Percentiles rank a stretch among this genome's conserved stretches.
Conservation (phyloP, 192 early-diverging fungal species). For the Coemansia sp. region DNA sequence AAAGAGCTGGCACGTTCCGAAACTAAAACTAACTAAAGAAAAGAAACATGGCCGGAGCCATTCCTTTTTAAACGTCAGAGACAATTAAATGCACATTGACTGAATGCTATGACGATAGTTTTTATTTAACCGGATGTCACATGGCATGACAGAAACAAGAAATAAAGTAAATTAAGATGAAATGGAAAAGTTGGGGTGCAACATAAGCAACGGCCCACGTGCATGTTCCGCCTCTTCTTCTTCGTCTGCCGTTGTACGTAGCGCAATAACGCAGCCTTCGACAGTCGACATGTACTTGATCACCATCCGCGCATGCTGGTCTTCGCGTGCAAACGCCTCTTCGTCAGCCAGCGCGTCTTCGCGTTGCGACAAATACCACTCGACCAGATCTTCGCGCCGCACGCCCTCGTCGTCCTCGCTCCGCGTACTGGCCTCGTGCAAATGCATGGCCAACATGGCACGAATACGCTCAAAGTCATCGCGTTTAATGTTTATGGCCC, state of each 20-base stretch:
- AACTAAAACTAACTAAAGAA: no score
- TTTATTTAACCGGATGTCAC: no score
- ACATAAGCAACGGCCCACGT: conserved; percentile 41
- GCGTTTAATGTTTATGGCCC: conserved; percentile 58
- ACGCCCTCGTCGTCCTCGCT: conserved; percentile 33
- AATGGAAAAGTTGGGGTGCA: conserved; percentile 54
- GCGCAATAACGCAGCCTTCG: conserved; percentile 57
- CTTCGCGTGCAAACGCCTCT: conserved; percentile 61
- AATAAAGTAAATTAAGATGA: conserved; percentile 19
- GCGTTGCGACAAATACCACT: conserved; percentile 71
- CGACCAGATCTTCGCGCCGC: conserved; percentile 59
- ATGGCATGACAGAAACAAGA: no score
- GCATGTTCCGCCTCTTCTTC: conserved; percentile 8
- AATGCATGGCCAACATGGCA: conserved; percentile 54
- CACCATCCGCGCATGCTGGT: conserved; percentile 64
- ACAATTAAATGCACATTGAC: no score
- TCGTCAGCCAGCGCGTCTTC: conserved; percentile 64
- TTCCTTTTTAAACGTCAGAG: no score
- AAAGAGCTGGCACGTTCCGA: no score
- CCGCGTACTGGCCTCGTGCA: conserved; percentile 35
- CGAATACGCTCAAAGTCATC: conserved; percentile 59
- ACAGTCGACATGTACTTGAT: conserved; percentile 66
- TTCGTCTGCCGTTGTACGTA: conserved; percentile 19
- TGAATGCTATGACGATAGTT: no score
- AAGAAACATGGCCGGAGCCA: no score